Percentiles rank a stretch among this genome's conserved stretches.
Conservation (phyloP, 495 filamentous ascomycete genomes). For the Articulospora tetracladia region DNA sequence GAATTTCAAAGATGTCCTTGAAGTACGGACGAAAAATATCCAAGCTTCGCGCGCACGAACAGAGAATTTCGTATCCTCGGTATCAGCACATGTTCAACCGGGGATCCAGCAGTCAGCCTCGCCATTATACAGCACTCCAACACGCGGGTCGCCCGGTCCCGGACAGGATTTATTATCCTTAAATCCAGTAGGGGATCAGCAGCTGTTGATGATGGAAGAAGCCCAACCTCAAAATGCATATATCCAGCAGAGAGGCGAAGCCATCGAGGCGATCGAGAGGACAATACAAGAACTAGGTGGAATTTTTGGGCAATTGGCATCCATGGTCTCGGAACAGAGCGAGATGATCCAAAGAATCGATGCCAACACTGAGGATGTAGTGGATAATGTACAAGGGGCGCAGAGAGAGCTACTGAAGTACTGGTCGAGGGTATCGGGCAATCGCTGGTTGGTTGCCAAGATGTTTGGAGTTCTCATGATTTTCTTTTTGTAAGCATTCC, state of each 20-base stretch:
- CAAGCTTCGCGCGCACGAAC: constrained; percentile 88
- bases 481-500: constrained; percentile 41
- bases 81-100: constrained; percentile 61
- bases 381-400: constrained; percentile 94
- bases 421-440: constrained; percentile 88
- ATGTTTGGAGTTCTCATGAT: constrained; percentile 89
- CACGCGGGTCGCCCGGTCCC: constrained; percentile 50
- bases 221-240: constrained; percentile 81
- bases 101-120: constrained; percentile 66
- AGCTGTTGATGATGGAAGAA: constrained; percentile 93
- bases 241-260: constrained; percentile 88
- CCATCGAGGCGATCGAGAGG: constrained; percentile 93
- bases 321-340: constrained; percentile 95
- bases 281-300: constrained; percentile 93
- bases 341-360: constrained; percentile 94
- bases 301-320: constrained; percentile 94
- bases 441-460: constrained; percentile 95
- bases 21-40: constrained; percentile 97
- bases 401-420: constrained; percentile 95
- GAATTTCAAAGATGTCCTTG: constrained; percentile 96
- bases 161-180: constrained; percentile 75
- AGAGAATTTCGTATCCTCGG: constrained; percentile 92
- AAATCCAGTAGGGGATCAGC: constrained; percentile 84
- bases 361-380: constrained; percentile 92
- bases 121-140: constrained; percentile 83